Base-by-base conservation (phyloP, 768 basidiomycete species). In the Austroboletus eburneus region DNA sequence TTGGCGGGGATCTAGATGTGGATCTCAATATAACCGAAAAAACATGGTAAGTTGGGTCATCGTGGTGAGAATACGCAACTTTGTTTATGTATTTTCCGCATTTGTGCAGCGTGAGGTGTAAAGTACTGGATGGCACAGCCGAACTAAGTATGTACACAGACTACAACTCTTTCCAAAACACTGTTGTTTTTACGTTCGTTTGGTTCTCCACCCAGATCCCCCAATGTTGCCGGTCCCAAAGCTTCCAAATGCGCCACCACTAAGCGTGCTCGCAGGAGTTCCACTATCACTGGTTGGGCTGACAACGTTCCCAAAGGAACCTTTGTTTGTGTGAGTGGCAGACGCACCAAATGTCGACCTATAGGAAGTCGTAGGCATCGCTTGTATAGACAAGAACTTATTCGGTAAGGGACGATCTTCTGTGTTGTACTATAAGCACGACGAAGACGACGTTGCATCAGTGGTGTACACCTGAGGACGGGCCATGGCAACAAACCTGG, bases 321-420 rank as follows among this genome's bases (percentile, higher is more conserved):
- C 46, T 34, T 58, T 67, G 34, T 52, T 52, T 3, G 43, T 12
- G 22, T 64, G 62, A 38, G 13, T 49, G 16, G 47, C 47, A n/a
- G 63, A 47, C 9, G 59, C 35, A 49, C 78, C 77, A 70, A 89
- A 88, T 10, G 78, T 76, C 0, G 85, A 70, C 33, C 87, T 79
- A 70, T 78, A 88, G 1, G 80, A 77, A 2, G 85, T 79, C 23
- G 69, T 61, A 2, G 88, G 87, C 39, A 83, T 69, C 1, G 85
- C 68, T 61, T 87, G 85, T 49, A 92, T 89, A 9, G 83, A 77
- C 22, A 92, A 68, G 69, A 91, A 93, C 62, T 88, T 91, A 68
- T 87, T 87, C 1, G 81, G 80, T 5, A 78, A 75, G 2, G 91
- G 90, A 23, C 86, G 77, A 56, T 91, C 89, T 45, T 92, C 91